phyloP scores from a whole-genome alignment of 192 early-diverging fungal genomes.

The Backusella mclennaniae region DNA sequence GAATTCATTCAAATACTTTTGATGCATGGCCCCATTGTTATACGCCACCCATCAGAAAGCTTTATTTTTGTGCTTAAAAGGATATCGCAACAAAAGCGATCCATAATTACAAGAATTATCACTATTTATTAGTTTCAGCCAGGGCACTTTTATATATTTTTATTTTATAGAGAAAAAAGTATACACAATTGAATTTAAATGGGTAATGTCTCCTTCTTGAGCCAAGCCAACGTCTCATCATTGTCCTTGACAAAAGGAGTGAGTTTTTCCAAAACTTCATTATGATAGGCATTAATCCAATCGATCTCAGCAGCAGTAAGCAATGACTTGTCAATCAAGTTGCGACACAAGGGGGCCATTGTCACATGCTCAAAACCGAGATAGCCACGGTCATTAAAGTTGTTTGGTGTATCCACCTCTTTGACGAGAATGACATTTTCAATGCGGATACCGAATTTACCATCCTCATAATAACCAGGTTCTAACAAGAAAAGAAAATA shows the following conservation, averaged over 20 bases:
- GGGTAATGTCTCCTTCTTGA: conserved; percentile 75
- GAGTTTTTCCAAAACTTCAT: conserved; percentile 71
- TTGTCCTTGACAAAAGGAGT: conserved; percentile 73
- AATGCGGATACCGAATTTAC: conserved; percentile 95
- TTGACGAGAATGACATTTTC: conserved; percentile 90
- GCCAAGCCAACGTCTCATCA: conserved; percentile 72
- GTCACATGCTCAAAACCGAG: conserved; percentile 93
- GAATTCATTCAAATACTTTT: too few species aligned
- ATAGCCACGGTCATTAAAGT: conserved; percentile 83
- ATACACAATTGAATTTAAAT: conserved; percentile 43
- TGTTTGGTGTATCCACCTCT: conserved; percentile 66
- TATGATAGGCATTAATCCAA: conserved; percentile 91
- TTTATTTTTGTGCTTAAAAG: too few species aligned
- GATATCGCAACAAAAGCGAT: too few species aligned
- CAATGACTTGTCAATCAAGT: conserved; percentile 72
- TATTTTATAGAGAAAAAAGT: too few species aligned
- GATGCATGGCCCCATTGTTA: too few species aligned
- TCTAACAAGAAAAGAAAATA: conserved; percentile 25
- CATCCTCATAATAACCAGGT: conserved; percentile 98
- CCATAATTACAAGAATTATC: too few species aligned
- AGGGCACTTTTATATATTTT: too few species aligned
- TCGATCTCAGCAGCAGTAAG: conserved; percentile 70
- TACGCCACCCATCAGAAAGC: too few species aligned
- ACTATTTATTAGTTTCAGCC: too few species aligned
- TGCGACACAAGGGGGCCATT: conserved; percentile 83